These are phyloP conservation scores for Gaeumannomyces sp. DNA, from an alignment of 2,329 filamentous ascomycete genomes.

Conservation along the genomic window DNA sequence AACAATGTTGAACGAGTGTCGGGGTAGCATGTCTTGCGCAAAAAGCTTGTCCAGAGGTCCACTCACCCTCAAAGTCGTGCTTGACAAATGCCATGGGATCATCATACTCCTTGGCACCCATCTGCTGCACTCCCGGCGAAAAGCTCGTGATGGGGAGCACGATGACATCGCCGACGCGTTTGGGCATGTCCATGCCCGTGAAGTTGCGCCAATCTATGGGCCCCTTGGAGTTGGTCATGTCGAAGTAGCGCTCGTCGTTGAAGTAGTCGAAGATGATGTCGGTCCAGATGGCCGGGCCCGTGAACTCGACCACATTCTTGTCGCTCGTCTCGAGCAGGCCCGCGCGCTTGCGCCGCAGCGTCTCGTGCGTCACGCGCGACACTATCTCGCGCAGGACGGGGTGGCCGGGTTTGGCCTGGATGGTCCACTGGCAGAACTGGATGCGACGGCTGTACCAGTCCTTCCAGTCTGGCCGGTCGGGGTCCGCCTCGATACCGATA, in stretches of 20 bases:
- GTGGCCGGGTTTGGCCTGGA: constrained; percentile 91
- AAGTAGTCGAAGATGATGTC: constrained; percentile 89
- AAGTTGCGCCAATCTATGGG: constrained; percentile 85
- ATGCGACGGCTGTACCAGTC: constrained; percentile 95
- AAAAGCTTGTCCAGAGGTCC: neutral
- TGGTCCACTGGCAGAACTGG: constrained; percentile 99
- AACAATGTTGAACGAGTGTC: neutral
- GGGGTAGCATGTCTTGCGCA: neutral
- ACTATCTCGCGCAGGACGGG: constrained; percentile 86
- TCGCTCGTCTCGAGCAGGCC: constrained; percentile 56
- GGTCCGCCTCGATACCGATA: constrained; percentile 93
- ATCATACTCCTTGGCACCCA: constrained; percentile 82
- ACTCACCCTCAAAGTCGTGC: constrained; percentile 87
- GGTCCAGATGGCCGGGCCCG: constrained; percentile 91
- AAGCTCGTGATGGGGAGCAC: constrained; percentile 96
- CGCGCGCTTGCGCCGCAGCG: constrained; percentile 63
- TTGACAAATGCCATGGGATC: constrained; percentile 97
- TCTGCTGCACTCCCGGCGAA: constrained; percentile 88
- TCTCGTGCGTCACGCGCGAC: constrained; percentile 75
- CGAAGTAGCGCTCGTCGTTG: constrained; percentile 85
- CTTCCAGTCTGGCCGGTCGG: constrained; percentile 85
- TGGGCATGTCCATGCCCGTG: constrained; percentile 74
- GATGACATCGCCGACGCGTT: constrained; percentile 88
- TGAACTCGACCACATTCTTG: constrained; percentile 85
- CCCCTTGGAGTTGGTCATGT: constrained; percentile 62